Base-by-base conservation (phyloP, 2,329 filamentous ascomycete species). In the Paradendryphiella salina region DNA sequence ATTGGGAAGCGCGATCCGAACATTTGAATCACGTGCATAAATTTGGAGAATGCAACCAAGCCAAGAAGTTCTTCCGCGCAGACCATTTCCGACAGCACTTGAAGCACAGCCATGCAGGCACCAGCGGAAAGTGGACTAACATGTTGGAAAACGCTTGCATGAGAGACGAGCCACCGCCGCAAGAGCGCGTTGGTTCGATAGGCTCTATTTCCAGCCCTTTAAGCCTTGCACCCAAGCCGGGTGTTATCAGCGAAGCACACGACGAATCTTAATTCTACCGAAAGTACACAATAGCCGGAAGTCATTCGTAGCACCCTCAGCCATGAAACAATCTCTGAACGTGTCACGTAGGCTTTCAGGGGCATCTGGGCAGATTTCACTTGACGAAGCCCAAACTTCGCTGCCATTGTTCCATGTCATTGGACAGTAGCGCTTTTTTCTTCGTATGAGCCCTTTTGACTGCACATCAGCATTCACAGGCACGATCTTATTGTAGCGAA, bases 81-180 rank as follows among this genome's bases (percentile, higher is more conserved):
- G 94, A 99, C 73, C 94, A 99, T 73, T 99, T 99, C 80, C 86
- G 94, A 52, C 94, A 99, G 74, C 94, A 99, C 75, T 79, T 99
- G 51, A 99, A 97, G 79, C 94, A 99, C 73, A 96, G 91, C 72
- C 94, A 97, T 75, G 90, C 89, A 31, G 94, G 94, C 29, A 93
- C 90, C 0, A 96, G 91, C 73, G 94, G 94, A 26, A 97, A 97
- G 75, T 99, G 94, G 94, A 99, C 94, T 10, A 97, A 97, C 74
- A 92, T 96, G 82, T 80, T 99, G 28, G 94, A 99, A 72, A 95
- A 90, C 69, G 90, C 92, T 4, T 99, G 94, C 76, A 96, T 97
- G 90, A 85, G 92, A 73, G 92, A 96, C 70, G 91, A 96, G 66
- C 83, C 85, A 46, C 80, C 84, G 23, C 81, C 80, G 40, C 75